Conservation (phyloP, 108 stramenopile species). For the Heterococcus sp. region DNA sequence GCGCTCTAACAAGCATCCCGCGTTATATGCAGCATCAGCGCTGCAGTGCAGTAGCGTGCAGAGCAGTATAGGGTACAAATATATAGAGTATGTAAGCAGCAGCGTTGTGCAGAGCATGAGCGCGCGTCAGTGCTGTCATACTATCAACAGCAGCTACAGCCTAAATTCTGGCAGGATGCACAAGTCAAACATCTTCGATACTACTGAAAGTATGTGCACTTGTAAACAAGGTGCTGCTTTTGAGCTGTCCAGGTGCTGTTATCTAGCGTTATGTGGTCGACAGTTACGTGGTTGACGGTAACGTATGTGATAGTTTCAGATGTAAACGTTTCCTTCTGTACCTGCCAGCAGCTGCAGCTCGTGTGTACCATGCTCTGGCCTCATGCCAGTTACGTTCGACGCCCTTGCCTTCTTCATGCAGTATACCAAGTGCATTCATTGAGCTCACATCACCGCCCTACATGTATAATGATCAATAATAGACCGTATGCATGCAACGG, state of each 20-base stretch:
- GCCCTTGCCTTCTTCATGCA: slow-evolving; percentile 29
- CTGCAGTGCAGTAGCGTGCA: background rate
- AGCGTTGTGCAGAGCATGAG: background rate
- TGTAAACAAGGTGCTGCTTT: background rate
- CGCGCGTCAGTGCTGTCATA: background rate
- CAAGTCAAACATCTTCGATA: background rate
- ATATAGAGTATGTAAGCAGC: background rate
- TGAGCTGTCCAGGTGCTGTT: too few species aligned
- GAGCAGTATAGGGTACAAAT: slow-evolving; percentile 1
- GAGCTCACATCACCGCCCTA: slow-evolving; percentile 4
- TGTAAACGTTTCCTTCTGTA: background rate
- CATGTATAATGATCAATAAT: background rate
- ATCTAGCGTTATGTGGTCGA: too few species aligned
- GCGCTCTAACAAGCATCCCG: slow-evolving; percentile 13
- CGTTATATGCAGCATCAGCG: slow-evolving; percentile 29
- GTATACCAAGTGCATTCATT: slow-evolving; percentile 12
- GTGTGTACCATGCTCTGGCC: slow-evolving; percentile 9
- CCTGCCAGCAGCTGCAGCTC: slow-evolving; percentile 7
- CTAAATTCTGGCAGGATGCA: background rate
- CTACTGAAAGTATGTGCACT: background rate
- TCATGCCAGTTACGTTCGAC: background rate
- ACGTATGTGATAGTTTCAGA: background rate
- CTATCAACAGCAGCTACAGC: background rate
- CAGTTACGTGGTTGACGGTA: background rate
- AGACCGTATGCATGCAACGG: too few species aligned